Conservation (phyloP, 768 basidiomycete genomes). For the Amanita thiersii region DNA sequence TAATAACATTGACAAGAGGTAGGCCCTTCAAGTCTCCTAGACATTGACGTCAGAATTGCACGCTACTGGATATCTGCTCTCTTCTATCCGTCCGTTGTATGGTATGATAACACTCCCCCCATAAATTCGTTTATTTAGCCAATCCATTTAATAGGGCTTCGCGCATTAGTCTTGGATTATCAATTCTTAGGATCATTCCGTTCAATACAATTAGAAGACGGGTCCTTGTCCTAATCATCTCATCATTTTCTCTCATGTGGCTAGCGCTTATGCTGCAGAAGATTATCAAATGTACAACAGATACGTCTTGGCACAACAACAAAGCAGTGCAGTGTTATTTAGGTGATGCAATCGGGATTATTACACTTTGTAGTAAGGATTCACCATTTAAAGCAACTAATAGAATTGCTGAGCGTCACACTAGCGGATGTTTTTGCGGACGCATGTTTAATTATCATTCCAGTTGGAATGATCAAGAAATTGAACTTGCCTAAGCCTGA, state of each 20-base stretch:
- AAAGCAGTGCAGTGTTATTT: constrained; percentile 11
- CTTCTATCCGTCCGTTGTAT: neutral
- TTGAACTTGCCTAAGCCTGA: constrained; percentile 14
- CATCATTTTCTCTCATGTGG: constrained; percentile 10
- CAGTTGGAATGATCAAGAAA: constrained; percentile 17
- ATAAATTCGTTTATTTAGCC: neutral
- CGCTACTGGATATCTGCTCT: constrained; percentile 4
- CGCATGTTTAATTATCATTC: constrained; percentile 15
- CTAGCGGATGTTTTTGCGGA: constrained; percentile 19
- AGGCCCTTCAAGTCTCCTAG: neutral
- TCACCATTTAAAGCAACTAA: neutral
- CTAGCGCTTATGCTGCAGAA: constrained; percentile 9
- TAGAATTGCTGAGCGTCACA: neutral
- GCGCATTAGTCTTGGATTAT: constrained; percentile 11
- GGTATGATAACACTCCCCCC: neutral
- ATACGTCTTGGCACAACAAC: constrained; percentile 12
- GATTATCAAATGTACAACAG: constrained; percentile 9
- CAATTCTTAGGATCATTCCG: constrained; percentile 12
- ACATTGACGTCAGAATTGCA: neutral
- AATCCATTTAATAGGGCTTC: neutral
- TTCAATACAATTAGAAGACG: neutral
- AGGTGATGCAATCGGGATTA: constrained; percentile 6
- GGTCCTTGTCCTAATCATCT: constrained; percentile 6
- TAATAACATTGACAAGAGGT: neutral
- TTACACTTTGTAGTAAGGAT: constrained; percentile 11